A percentile compares a stretch with the other conserved stretches of the same genome.
Conservation (phyloP, 2,329 filamentous ascomycete genomes). For the Claviceps sp. region DNA sequence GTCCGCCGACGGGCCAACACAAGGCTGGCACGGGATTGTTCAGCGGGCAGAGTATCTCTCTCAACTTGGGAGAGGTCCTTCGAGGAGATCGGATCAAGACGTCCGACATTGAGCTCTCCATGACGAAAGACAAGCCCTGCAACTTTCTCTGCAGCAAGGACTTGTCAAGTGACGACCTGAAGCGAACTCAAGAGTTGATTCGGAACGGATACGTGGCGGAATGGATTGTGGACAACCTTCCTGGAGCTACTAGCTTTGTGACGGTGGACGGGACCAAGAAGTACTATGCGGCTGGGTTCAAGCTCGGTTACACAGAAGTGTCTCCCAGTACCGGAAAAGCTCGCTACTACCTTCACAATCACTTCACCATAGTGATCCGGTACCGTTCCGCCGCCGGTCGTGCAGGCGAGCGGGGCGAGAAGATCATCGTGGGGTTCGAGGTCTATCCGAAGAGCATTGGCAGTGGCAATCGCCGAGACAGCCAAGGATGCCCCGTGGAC, state of each 20-base stretch:
- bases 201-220: constrained; percentile 73
- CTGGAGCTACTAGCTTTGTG: constrained; percentile 78
- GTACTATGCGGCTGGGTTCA: constrained; percentile 85
- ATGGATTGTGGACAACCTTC: constrained; percentile 88
- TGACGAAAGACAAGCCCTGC: constrained; percentile 64
- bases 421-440: constrained; percentile 79
- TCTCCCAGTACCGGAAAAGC: constrained; percentile 44
- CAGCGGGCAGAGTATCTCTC: constrained; percentile 62
- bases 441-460: constrained; percentile 78
- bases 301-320: constrained; percentile 64
- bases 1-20: constrained; percentile 57
- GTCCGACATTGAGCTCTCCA: constrained; percentile 69
- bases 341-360: constrained; percentile 71
- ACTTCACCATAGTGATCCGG: constrained; percentile 72
- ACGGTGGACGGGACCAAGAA: constrained; percentile 73
- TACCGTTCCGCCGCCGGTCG: constrained; percentile 58
- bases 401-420: constrained; percentile 56
- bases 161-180: constrained; percentile 50
- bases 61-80: constrained; percentile 79
- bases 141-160: constrained; percentile 58
- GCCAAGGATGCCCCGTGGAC: constrained; percentile 53
- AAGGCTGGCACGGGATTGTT: constrained; percentile 54
- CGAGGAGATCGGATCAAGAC: constrained; percentile 75
- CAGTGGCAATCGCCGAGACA: constrained; percentile 41
- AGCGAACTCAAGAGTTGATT: constrained; percentile 58